Conservation (phyloP, 1,284 basidiomycete species). For the Cutaneotrichosporon sp. region DNA sequence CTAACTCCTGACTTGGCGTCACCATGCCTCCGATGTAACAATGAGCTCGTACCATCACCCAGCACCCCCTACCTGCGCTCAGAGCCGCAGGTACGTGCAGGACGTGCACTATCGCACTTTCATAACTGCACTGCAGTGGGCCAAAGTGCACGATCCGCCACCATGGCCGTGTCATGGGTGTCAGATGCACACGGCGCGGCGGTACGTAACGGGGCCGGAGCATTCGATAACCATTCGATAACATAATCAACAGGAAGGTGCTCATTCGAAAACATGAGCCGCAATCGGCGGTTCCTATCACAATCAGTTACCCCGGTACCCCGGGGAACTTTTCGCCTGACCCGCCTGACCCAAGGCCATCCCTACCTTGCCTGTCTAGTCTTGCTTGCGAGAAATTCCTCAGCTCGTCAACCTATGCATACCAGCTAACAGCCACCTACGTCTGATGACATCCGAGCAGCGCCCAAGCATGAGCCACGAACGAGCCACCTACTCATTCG, state of each 20-base stretch:
- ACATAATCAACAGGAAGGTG: not conserved
- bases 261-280: not conserved
- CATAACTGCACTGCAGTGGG: not conserved
- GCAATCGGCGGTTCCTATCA: not conserved
- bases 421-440: not conserved
- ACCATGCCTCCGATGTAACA: not conserved
- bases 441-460: not conserved
- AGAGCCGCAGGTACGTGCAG: not conserved
- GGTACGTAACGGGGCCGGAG: not conserved
- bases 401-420: not conserved
- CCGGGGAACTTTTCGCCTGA: not conserved
- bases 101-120: not conserved
- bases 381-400: not conserved
- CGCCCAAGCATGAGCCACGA: not conserved
- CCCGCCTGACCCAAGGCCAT: no score
- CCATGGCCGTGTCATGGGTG: not conserved
- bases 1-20: not conserved
- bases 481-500: conserved; percentile 3
- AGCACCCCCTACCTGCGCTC: not conserved
- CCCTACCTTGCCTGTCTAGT: no score
- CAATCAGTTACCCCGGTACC: conserved; percentile 2
- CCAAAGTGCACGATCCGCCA: not conserved
- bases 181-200: not conserved
- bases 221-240: not conserved
- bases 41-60: not conserved